Evolutionary conservation across 2,329 filamentous ascomycete genomes (phyloP).

Genomic region (Colletotrichum lentis): DNA sequence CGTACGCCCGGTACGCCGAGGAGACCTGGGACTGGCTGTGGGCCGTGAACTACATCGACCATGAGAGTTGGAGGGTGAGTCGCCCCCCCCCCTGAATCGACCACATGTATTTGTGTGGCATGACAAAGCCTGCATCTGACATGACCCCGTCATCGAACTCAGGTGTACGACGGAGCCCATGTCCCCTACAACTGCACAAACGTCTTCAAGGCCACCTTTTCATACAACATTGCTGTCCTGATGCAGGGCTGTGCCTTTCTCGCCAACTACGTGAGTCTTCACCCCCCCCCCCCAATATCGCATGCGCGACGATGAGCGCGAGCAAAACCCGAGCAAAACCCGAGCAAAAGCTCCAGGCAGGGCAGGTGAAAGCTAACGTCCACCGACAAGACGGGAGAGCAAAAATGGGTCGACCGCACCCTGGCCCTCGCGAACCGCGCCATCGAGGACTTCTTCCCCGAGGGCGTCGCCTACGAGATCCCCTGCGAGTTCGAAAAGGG

Average conservation of each 20-base stretch:
- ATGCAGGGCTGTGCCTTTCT: slow-evolving; percentile 65
- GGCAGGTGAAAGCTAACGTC: no score
- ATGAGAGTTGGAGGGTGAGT: slow-evolving; percentile 53
- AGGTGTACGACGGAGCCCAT: slow-evolving; percentile 66
- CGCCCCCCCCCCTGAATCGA: no score
- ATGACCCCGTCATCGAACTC: slow-evolving; percentile 36
- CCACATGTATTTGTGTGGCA: no score
- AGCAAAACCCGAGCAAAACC: no score
- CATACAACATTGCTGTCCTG: slow-evolving; percentile 63
- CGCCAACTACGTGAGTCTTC: slow-evolving; percentile 59
- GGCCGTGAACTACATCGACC: slow-evolving; percentile 60
- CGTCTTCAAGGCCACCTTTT: slow-evolving; percentile 62
- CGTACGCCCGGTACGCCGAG: slow-evolving; percentile 70
- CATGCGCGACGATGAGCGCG: slow-evolving; percentile 62
- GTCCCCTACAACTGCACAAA: slow-evolving; percentile 60
- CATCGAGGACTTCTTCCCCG: slow-evolving; percentile 57
- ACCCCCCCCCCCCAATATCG: no score
- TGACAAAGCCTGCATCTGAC: background rate
- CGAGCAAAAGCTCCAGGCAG: no score
- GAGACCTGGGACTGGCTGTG: slow-evolving; percentile 69
- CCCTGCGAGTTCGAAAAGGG: slow-evolving; percentile 66
- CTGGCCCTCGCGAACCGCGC: slow-evolving; percentile 60
- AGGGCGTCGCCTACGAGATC: slow-evolving; percentile 67
- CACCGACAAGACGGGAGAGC: slow-evolving; percentile 44
- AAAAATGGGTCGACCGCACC: slow-evolving; percentile 62